These are phyloP conservation scores for Penicillium parvum DNA, from an alignment of 495 filamentous ascomycete genomes.

Conservation along the genomic window DNA sequence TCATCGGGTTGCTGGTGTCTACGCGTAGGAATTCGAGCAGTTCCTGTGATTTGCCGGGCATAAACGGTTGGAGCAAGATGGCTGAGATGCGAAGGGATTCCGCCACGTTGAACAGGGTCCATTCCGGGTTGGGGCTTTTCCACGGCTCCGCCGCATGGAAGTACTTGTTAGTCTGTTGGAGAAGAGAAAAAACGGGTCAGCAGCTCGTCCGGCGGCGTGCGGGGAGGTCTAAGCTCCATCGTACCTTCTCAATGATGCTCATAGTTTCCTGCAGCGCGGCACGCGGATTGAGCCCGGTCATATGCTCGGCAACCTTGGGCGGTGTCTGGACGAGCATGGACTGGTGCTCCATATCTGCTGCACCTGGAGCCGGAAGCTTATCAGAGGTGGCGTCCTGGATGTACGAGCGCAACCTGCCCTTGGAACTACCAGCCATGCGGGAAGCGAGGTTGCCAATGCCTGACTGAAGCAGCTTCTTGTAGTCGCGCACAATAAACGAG, in stretches of 20 bases:
- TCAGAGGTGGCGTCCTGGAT: conserved; percentile 42
- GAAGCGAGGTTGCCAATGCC: conserved; percentile 75
- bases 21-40: conserved; percentile 79
- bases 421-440: conserved; percentile 62
- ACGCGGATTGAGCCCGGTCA: conserved; percentile 62
- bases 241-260: conserved; percentile 53
- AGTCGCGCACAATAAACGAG: conserved; percentile 63
- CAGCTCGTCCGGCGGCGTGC: conserved; percentile 6
- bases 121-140: conserved; percentile 43
- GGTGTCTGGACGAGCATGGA: conserved; percentile 32
- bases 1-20: conserved; percentile 32
- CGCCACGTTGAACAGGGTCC: conserved; percentile 61
- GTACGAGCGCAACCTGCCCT: conserved; percentile 56
- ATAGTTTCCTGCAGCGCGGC: conserved; percentile 64
- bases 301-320: conserved; percentile 44
- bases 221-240: conserved; percentile 9
- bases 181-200: conserved; percentile 9
- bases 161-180: conserved; percentile 64
- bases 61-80: conserved; percentile 86
- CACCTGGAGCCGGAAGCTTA: conserved; percentile 24
- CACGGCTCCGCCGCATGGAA: conserved; percentile 58
- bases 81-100: conserved; percentile 77
- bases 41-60: conserved; percentile 72
- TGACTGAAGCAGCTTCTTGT: conserved; percentile 70
- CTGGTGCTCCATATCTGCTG: conserved; percentile 31